These are phyloP conservation scores for Citrullus colocynthis DNA, from an alignment of 306 rosid genomes.

Conservation along the genomic window DNA sequence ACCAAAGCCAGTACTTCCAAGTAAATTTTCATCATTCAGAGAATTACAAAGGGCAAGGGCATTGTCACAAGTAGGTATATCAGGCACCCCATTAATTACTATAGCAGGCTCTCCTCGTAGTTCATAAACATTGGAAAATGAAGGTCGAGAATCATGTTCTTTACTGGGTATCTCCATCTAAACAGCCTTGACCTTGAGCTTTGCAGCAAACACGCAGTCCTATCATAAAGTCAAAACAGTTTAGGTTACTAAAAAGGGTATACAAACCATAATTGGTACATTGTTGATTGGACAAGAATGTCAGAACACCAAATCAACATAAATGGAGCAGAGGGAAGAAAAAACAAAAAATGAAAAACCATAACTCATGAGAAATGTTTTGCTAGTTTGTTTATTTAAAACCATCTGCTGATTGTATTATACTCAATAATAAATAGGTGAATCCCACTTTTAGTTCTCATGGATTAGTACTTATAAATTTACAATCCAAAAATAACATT, in stretches of 20 bases:
- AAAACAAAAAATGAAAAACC: not conserved
- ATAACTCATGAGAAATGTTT: not conserved
- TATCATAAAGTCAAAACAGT: not conserved
- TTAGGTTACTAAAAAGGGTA: not conserved
- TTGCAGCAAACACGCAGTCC: not conserved
- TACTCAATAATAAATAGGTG: not conserved
- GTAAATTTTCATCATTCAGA: constrained; percentile 12
- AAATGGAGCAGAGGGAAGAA: not conserved
- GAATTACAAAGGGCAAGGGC: not conserved
- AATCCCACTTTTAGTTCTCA: not conserved
- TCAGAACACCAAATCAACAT: not conserved
- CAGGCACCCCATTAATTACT: constrained; percentile 64
- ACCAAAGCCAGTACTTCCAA: constrained; percentile 28
- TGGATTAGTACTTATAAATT: not conserved
- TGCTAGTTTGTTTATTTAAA: not conserved
- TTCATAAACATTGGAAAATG: constrained; percentile 28
- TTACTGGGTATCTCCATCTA: constrained; percentile 6
- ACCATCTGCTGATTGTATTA: not conserved
- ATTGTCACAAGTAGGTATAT: constrained; percentile 14
- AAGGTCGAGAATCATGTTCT: constrained; percentile 21
- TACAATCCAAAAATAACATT: not conserved
- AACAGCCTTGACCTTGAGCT: not conserved
- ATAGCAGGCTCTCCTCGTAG: constrained; percentile 76
- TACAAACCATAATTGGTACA: not conserved
- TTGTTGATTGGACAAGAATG: not conserved